Evolutionary conservation across 2,329 filamentous ascomycete genomes (phyloP).

Genomic region (Alternaria burnsii): DNA sequence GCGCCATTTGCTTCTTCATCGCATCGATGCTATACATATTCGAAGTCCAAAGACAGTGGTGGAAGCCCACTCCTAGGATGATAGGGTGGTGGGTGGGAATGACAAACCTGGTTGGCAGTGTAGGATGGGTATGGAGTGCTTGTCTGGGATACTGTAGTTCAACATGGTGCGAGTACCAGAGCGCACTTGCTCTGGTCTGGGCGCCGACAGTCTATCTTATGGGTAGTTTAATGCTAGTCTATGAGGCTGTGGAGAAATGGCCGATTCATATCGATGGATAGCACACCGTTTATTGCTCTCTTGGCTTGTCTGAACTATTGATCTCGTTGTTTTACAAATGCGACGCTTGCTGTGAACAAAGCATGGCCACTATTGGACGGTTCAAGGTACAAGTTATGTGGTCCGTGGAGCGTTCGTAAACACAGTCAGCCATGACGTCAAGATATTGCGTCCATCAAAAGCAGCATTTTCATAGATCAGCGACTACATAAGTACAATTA

Average conservation of each 20-base stretch:
- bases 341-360: neutral
- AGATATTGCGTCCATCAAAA: neutral
- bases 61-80: neutral
- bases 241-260: conserved; percentile 3
- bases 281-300: neutral
- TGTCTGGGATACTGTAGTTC: neutral
- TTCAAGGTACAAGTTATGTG: neutral
- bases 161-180: conserved; percentile 2
- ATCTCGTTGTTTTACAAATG: neutral
- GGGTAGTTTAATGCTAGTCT: conserved; percentile 1
- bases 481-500: neutral
- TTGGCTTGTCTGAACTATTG: neutral
- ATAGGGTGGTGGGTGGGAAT: neutral
- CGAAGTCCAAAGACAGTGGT: neutral
- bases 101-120: conserved; percentile 2
- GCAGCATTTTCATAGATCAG: neutral
- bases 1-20: neutral
- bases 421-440: neutral
- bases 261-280: neutral
- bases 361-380: neutral
- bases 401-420: neutral
- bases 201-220: neutral
- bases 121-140: conserved; percentile 4
- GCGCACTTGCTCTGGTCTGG: neutral
- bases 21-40: neutral